These are phyloP conservation scores for Phanerodontia chrysosporium DNA, from an alignment of 768 basidiomycete genomes.

Conservation along the genomic window DNA sequence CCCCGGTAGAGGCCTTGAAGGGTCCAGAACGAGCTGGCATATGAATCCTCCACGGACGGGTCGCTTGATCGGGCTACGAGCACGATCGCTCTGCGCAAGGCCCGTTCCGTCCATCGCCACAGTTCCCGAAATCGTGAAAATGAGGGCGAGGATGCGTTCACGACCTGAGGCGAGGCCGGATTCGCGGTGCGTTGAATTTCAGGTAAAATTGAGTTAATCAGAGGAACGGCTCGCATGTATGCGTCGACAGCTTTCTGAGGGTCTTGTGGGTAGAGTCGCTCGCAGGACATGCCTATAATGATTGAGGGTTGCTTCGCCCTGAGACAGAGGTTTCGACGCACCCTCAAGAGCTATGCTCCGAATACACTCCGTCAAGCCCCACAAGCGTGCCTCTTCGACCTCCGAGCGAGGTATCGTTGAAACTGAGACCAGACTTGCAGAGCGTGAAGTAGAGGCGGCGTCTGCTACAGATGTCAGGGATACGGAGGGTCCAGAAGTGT, in stretches of 20 bases:
- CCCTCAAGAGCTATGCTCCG: slow-evolving; percentile 79
- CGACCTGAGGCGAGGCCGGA: slow-evolving; percentile 27
- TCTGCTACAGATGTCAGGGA: slow-evolving; percentile 34
- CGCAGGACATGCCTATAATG: slow-evolving; percentile 68
- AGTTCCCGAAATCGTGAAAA: slow-evolving; percentile 76
- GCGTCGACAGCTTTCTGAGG: slow-evolving; percentile 48
- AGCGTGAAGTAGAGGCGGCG: slow-evolving; percentile 39
- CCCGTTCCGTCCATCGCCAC: slow-evolving; percentile 80
- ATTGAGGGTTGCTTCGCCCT: slow-evolving; percentile 1
- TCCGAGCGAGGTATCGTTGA: slow-evolving; percentile 33
- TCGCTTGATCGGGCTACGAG: slow-evolving; percentile 47
- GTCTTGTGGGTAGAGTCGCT: slow-evolving; percentile 49
- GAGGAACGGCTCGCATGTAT: slow-evolving; percentile 52
- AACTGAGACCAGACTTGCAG: slow-evolving; percentile 34
- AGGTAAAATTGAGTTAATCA: slow-evolving; percentile 45
- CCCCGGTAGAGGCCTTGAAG: slow-evolving; percentile 58
- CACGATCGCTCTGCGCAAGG: slow-evolving; percentile 77
- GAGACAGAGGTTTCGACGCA: slow-evolving; percentile 26
- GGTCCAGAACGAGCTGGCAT: slow-evolving; percentile 43
- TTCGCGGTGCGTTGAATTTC: slow-evolving; percentile 35
- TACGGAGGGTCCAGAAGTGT: slow-evolving; percentile 33
- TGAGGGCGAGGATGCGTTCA: slow-evolving; percentile 37
- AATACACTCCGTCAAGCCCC: slow-evolving; percentile 70
- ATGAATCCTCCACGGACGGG: slow-evolving; percentile 17
- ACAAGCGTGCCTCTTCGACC: slow-evolving; percentile 57